Conservation (phyloP, 2,329 filamentous ascomycete species). For the Aspergillus hiratsukae region DNA sequence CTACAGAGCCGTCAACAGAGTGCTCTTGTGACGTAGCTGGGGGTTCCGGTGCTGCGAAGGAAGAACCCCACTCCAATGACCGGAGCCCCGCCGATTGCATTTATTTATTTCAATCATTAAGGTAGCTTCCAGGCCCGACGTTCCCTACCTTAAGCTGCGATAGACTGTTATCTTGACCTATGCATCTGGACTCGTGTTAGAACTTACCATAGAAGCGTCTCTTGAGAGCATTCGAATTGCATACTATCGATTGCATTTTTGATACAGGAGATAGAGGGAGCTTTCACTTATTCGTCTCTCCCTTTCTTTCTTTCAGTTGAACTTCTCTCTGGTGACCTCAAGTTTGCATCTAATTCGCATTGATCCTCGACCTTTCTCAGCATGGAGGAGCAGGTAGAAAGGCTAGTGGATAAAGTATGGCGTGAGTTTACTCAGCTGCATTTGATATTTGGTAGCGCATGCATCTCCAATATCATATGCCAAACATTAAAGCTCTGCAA, state of each 20-base stretch:
- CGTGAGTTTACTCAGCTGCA: conserved; percentile 18
- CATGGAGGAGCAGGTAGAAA: conserved; percentile 30
- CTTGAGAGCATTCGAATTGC: not conserved
- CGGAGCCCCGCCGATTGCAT: conserved; percentile 17
- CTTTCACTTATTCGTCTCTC: no score
- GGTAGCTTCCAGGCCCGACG: conserved; percentile 7
- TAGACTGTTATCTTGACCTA: not conserved
- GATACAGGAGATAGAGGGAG: not conserved
- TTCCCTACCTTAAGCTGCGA: not conserved
- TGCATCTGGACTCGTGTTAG: not conserved
- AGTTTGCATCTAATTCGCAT: not conserved
- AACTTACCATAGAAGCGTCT: not conserved
- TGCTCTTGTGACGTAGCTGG: conserved; percentile 10
- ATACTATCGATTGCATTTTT: not conserved
- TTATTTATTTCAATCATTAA: conserved; percentile 15
- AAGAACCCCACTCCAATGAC: conserved; percentile 22
- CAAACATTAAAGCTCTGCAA: not conserved
- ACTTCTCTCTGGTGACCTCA: not conserved
- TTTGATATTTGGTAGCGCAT: not conserved
- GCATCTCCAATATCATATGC: not conserved
- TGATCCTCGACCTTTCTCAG: not conserved
- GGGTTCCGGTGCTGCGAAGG: conserved; percentile 4
- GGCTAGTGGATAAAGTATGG: conserved; percentile 34
- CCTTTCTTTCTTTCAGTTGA: no score
- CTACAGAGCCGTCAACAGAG: not conserved